Conservation (phyloP, 1,139 yeast species). For the Hansenula lynferdii region DNA sequence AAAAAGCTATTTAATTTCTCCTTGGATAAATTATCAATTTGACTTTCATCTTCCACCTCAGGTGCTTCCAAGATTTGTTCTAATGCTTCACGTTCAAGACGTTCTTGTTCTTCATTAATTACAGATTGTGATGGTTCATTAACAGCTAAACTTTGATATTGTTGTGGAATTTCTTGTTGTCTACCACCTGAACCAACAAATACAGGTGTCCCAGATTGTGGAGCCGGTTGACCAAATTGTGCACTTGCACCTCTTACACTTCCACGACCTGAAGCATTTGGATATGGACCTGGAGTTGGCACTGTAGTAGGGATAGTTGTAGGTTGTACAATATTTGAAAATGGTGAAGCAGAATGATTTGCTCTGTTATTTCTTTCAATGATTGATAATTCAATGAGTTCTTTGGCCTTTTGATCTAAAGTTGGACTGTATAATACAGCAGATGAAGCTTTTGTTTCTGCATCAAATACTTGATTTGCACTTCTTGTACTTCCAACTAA, state of each 20-base stretch:
- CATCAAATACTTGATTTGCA: constrained; percentile 6
- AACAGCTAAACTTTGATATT: not conserved
- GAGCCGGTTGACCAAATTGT: too few relatives aligned
- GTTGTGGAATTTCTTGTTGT: not conserved
- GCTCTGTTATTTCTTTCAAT: too few relatives aligned
- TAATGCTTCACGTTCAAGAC: not conserved
- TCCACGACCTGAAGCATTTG: too few relatives aligned
- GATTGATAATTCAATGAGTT: not conserved
- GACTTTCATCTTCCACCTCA: constrained; percentile 3
- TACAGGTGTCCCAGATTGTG: too few relatives aligned
- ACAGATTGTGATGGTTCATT: not conserved
- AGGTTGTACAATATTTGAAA: not conserved
- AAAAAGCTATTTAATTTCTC: constrained; percentile 12
- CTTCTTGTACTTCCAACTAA: constrained; percentile 9
- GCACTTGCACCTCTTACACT: too few relatives aligned
- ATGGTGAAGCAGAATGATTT: not conserved
- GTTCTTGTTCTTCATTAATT: not conserved
- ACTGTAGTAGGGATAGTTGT: too few relatives aligned
- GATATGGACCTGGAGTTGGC: too few relatives aligned
- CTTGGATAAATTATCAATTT: constrained; percentile 12
- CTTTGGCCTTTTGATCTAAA: constrained; percentile 1
- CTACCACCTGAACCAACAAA: not conserved
- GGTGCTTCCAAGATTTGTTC: not conserved
- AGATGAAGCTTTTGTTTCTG: constrained; percentile 9
- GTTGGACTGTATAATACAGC: constrained; percentile 2